Evolutionary conservation across 495 filamentous ascomycete genomes (phyloP).

Genomic region (Cladorrhinum samala): DNA sequence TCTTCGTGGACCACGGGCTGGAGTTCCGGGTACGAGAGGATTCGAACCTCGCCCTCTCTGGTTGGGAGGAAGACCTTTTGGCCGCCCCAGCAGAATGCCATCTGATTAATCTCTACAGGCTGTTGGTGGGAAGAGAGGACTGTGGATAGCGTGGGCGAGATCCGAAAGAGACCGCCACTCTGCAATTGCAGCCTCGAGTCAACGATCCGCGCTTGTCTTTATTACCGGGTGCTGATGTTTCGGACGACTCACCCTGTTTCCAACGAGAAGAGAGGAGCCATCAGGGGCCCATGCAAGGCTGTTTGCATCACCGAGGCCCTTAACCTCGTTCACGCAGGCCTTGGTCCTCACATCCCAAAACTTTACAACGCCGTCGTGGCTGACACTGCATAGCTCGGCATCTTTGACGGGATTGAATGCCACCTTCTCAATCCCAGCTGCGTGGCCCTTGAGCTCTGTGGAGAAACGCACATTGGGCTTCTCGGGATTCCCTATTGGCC

Average conservation of each 20-base stretch:
- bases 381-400: slow-evolving; percentile 80
- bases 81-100: slow-evolving; percentile 72
- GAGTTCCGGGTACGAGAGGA: slow-evolving; percentile 65
- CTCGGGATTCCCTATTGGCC: slow-evolving; percentile 68
- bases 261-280: slow-evolving; percentile 73
- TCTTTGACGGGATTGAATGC: slow-evolving; percentile 86
- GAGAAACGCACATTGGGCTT: slow-evolving; percentile 71
- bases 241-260: slow-evolving; percentile 64
- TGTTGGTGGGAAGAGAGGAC: slow-evolving; percentile 61
- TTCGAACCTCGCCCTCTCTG: slow-evolving; percentile 73
- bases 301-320: slow-evolving; percentile 76
- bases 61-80: slow-evolving; percentile 73
- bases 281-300: slow-evolving; percentile 85
- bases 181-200: no score
- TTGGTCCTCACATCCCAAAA: slow-evolving; percentile 92
- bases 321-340: slow-evolving; percentile 67
- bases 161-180: slow-evolving; percentile 65
- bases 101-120: slow-evolving; percentile 69
- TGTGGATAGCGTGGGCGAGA: slow-evolving; percentile 48
- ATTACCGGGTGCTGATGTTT: neutral
- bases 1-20: slow-evolving; percentile 40
- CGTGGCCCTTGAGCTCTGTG: slow-evolving; percentile 80
- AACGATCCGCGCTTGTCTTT: neutral
- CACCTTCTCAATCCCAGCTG: slow-evolving; percentile 72
- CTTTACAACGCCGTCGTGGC: slow-evolving; percentile 75